Evolutionary conservation across 2,329 filamentous ascomycete genomes (phyloP), one percentile per base, ranked within the genome.

Genomic region (Decorospora gaudefroyi): DNA sequence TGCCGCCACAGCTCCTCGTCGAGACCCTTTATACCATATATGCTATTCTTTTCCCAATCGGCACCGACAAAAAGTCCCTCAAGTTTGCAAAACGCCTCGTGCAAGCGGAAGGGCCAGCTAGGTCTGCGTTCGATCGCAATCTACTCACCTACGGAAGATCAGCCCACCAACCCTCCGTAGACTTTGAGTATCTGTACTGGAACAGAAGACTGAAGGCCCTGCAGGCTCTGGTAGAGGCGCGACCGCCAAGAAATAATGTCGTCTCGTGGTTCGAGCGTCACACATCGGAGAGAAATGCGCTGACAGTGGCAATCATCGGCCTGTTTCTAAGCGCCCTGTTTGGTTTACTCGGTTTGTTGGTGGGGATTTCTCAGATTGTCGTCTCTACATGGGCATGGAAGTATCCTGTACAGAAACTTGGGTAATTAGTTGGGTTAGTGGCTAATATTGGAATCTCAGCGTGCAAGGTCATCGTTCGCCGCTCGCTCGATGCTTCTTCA

Each of bases 101-200:
- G 10, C n/a, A n/a, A n/a, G n/a, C n/a, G n/a, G n/a, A n/a, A n/a
- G n/a, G n/a, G n/a, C n/a, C n/a, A n/a, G n/a, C n/a, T n/a, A n/a
- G n/a, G n/a, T n/a, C n/a, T n/a, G n/a, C 18, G 6, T 38, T 38
- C 12, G 35, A 38, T 12, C 35, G n/a, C 13, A 31, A 16, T 13
- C 28, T 31, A 8, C 28, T 4, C 28, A 31, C 13, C 28, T 31
- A 17, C 15, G 13, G 7, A 4, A 8, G 28, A 31, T 11, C 13
- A 31, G 10, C 6, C 4, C 3, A 10, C 15, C 8, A 9, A 22
- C 8, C 22, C 3, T 12, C 35, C 3, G 17, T 8, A 4, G 17
- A 29, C 1, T 38, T 38, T 3, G 25, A 29, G 8, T 38, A 29
- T 17, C 11, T 19, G n/a, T 38, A 38, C 9, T 6, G 16, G 17